These are phyloP conservation scores for Pythium insidiosum DNA, from an alignment of 352 stramenopile genomes.

Conservation along the genomic window DNA sequence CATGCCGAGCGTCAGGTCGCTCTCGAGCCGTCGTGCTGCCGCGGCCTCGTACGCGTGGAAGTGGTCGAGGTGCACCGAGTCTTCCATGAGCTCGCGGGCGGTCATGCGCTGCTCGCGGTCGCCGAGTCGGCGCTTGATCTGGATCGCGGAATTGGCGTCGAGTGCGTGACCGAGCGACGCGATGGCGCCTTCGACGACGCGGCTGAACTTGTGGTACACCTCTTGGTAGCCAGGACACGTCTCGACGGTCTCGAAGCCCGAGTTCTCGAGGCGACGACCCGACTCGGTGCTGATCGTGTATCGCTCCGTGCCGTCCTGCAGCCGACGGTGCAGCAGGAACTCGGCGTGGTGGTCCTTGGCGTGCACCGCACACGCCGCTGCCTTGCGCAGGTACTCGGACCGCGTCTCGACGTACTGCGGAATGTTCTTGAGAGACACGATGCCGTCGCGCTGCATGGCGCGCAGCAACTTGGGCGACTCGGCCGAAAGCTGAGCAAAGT, in stretches of 20 bases:
- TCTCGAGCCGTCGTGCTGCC: too few species aligned
- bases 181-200: slow-evolving; percentile 41
- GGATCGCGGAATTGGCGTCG: slow-evolving; percentile 44
- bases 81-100: slow-evolving; percentile 44
- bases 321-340: slow-evolving; percentile 57
- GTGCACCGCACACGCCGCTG: slow-evolving; percentile 45
- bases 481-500: slow-evolving; percentile 39
- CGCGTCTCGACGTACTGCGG: slow-evolving; percentile 41
- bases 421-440: slow-evolving; percentile 72
- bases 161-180: slow-evolving; percentile 44
- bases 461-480: slow-evolving; percentile 25
- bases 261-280: slow-evolving; percentile 27
- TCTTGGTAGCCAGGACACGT: slow-evolving; percentile 48
- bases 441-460: slow-evolving; percentile 56
- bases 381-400: slow-evolving; percentile 42
- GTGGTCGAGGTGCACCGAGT: too few species aligned
- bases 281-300: slow-evolving; percentile 70
- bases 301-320: slow-evolving; percentile 62
- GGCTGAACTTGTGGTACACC: slow-evolving; percentile 48
- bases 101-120: slow-evolving; percentile 21
- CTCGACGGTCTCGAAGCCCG: slow-evolving; percentile 28
- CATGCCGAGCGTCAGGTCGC: slow-evolving; percentile 56
- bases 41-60: too few species aligned
- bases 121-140: slow-evolving; percentile 19
- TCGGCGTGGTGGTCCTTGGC: slow-evolving; percentile 36